Conservation (phyloP, 192 early-diverging fungal genomes). For the Glomus cerebriforme region DNA sequence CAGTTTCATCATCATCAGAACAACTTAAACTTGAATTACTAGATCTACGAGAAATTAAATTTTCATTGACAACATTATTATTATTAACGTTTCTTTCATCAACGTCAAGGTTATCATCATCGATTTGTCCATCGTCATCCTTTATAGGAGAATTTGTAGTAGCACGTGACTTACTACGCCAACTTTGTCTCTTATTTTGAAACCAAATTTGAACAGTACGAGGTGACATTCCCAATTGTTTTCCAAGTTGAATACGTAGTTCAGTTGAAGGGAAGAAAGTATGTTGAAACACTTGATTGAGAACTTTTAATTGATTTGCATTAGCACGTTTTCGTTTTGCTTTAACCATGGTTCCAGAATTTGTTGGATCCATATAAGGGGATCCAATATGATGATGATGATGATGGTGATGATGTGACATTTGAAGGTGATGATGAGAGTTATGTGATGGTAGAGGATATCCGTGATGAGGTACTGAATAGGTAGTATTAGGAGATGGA, state of each 20-base stretch:
- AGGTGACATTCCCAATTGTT: constrained; percentile 84
- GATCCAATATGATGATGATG: constrained; percentile 20
- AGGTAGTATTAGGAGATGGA: neutral
- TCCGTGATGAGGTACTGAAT: neutral
- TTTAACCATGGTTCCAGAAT: constrained; percentile 40
- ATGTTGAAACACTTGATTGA: constrained; percentile 74
- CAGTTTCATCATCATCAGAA: constrained; percentile 12
- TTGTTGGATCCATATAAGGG: constrained; percentile 20
- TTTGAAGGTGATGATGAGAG: constrained; percentile 13
- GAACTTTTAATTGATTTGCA: constrained; percentile 70
- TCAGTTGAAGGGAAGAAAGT: constrained; percentile 86
- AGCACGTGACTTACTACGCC: constrained; percentile 17
- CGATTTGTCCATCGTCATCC: neutral
- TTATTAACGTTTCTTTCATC: neutral
- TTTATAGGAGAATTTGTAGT: neutral
- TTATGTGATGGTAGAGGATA: neutral
- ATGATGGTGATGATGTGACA: constrained; percentile 13
- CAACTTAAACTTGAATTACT: constrained; percentile 21
- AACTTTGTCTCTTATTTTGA: constrained; percentile 88
- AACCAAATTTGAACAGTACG: constrained; percentile 97
- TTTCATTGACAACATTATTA: no score
- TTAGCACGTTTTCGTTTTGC: constrained; percentile 83
- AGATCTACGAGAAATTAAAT: neutral
- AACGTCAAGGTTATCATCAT: neutral
- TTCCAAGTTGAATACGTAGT: constrained; percentile 73